Evolutionary conservation across 257 asterid species (phyloP).

Genomic region (Capsicum rhomboideum): DNA sequence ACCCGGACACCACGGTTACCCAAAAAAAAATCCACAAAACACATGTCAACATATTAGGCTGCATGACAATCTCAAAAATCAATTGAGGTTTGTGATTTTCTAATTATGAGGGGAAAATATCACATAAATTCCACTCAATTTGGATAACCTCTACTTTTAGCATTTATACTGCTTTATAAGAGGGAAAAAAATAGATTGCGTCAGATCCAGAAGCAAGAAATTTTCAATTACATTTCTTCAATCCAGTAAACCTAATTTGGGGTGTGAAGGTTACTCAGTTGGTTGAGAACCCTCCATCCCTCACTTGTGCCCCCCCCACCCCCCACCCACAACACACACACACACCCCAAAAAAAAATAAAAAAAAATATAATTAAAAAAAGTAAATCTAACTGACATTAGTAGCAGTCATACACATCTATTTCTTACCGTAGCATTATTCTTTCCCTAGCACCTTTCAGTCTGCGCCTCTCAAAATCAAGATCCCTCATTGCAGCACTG

Average conservation of each 20-base stretch:
- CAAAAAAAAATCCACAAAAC: not conserved
- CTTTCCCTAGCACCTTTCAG: conserved; percentile 91
- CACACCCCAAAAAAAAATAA: no score
- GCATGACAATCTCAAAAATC: not conserved
- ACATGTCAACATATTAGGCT: not conserved
- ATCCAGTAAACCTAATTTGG: not conserved
- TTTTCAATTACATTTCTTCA: not conserved
- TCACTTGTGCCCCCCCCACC: no score
- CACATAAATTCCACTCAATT: not conserved
- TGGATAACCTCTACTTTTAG: not conserved
- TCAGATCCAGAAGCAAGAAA: not conserved
- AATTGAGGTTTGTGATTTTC: not conserved
- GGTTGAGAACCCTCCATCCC: no score
- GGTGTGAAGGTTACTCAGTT: no score
- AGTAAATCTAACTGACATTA: not conserved
- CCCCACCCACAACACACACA: no score
- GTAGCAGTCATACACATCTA: not conserved
- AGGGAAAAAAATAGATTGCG: not conserved
- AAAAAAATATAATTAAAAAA: no score
- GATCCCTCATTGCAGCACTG: conserved; percentile 84
- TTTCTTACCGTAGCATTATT: conserved; percentile 92
- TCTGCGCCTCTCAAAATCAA: conserved; percentile 89
- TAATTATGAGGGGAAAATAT: not conserved
- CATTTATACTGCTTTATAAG: not conserved
- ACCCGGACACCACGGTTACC: no score